Evolutionary conservation across 2,329 filamentous ascomycete genomes (phyloP).

Genomic region (Talaromyces sp.): DNA sequence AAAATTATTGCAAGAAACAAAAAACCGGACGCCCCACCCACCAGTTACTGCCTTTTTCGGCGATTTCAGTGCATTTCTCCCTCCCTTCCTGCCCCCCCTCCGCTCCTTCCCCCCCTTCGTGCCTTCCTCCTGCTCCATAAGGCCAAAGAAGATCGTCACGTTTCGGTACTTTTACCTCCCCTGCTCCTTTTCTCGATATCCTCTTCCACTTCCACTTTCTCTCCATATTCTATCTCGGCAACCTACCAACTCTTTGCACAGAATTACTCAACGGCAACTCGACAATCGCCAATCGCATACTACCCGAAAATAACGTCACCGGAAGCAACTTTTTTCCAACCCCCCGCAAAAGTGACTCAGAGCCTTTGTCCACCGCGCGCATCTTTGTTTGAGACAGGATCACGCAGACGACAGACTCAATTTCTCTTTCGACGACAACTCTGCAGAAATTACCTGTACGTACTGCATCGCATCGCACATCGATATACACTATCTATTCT

Average conservation of each 20-base stretch:
- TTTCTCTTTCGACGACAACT: background rate
- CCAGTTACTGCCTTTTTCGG: slow-evolving; percentile 13
- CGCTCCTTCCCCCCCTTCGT: background rate
- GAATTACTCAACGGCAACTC: background rate
- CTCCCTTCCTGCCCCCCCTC: background rate
- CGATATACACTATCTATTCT: background rate
- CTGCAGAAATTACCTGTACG: slow-evolving; percentile 8
- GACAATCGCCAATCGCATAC: slow-evolving; percentile 2
- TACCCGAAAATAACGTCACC: slow-evolving; percentile 10
- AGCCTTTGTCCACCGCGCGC: background rate
- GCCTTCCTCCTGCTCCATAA: slow-evolving; percentile 9
- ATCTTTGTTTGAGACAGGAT: background rate
- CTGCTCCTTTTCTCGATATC: background rate
- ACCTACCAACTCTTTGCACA: background rate
- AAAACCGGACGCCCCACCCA: background rate
- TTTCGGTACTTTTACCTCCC: slow-evolving; percentile 1
- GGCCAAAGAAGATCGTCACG: slow-evolving; percentile 8
- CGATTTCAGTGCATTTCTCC: background rate
- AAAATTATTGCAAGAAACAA: slow-evolving; percentile 5
- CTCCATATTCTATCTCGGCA: background rate
- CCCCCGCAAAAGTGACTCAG: slow-evolving; percentile 12
- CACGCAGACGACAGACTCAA: background rate
- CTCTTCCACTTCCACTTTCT: background rate
- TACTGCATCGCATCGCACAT: slow-evolving; percentile 9
- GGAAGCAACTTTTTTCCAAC: slow-evolving; percentile 14